Percentiles rank a stretch among this genome's conserved stretches.
phyloP scores from a whole-genome alignment of 2,329 filamentous ascomycete species.

The Epichloe sibirici region DNA sequence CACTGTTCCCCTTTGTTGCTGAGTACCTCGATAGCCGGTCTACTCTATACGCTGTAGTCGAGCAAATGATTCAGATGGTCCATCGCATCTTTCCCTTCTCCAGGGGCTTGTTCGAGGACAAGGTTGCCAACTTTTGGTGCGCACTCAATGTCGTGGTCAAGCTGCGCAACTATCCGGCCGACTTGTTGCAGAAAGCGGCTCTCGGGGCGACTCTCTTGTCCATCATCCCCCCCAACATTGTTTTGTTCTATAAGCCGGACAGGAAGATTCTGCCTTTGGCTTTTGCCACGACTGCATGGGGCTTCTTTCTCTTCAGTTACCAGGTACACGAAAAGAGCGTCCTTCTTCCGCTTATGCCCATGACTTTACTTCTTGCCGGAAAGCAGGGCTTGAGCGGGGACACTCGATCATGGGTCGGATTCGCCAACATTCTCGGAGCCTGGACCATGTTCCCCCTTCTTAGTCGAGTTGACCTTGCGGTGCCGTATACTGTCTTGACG shows the following conservation, averaged over 20 bases:
- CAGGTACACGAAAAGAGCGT: conserved; percentile 99
- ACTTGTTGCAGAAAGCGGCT: conserved; percentile 63
- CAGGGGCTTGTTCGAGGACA: conserved; percentile 94
- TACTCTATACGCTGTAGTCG: conserved; percentile 59
- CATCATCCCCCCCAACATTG: conserved; percentile 64
- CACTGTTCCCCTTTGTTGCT: conserved; percentile 46
- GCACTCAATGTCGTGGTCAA: conserved; percentile 83
- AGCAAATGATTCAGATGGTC: conserved; percentile 72
- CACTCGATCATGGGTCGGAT: conserved; percentile 83
- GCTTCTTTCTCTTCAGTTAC: conserved; percentile 94
- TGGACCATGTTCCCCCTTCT: conserved; percentile 95
- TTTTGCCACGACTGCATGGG: conserved; percentile 80
- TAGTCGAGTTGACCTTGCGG: conserved; percentile 65
- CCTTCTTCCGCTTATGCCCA: conserved; percentile 79
- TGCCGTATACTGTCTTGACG: conserved; percentile 78
- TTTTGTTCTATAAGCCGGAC: conserved; percentile 68
- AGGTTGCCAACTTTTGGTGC: conserved; percentile 98
- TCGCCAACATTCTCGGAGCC: conserved; percentile 76
- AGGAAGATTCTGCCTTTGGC: conserved; percentile 68
- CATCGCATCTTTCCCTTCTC: conserved; percentile 95
- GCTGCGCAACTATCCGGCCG: conserved; percentile 59
- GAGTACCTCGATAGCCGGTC: conserved; percentile 50
- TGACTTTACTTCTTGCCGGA: conserved; percentile 76
- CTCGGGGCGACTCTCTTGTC: conserved; percentile 61
- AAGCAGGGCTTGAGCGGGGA: conserved; percentile 65